Evolutionary conservation across 2,329 filamentous ascomycete species (phyloP).

Genomic region (Fusarium compactum): DNA sequence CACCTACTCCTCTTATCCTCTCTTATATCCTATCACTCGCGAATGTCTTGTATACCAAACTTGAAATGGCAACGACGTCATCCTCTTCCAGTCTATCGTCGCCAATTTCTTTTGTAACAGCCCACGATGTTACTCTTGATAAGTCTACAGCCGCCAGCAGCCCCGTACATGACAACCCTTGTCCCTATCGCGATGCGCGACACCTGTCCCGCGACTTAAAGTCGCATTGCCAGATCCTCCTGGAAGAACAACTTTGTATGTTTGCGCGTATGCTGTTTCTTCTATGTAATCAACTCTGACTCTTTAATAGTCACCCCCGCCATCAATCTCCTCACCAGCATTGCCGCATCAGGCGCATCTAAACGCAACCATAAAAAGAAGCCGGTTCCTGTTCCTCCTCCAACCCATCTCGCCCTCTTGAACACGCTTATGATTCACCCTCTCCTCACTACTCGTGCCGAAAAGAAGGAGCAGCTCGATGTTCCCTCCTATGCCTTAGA

Average conservation of each 20-base stretch:
- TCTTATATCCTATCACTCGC: neutral
- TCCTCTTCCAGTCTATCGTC: constrained; percentile 48
- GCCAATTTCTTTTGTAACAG: constrained; percentile 54
- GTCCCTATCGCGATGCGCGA: constrained; percentile 65
- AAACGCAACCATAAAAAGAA: constrained; percentile 45
- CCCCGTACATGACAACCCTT: constrained; percentile 47
- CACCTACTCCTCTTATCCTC: neutral
- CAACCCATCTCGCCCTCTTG: constrained; percentile 80
- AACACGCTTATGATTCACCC: constrained; percentile 87
- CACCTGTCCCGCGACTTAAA: constrained; percentile 72
- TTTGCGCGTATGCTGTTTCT: constrained; percentile 1
- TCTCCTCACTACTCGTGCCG: constrained; percentile 77
- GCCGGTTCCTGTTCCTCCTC: constrained; percentile 73
- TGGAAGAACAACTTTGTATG: constrained; percentile 80
- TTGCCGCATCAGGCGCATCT: constrained; percentile 67
- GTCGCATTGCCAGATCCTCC: constrained; percentile 75
- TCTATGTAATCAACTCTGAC: constrained; percentile 1
- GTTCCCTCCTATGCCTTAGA: constrained; percentile 75
- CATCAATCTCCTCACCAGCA: constrained; percentile 72
- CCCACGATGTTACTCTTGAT: constrained; percentile 45
- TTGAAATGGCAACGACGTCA: constrained; percentile 40
- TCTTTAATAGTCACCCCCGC: constrained; percentile 54
- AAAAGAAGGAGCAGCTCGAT: constrained; percentile 69
- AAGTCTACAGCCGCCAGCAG: constrained; percentile 55
- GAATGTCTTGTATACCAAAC: constrained; percentile 30